Evolutionary conservation across 192 early-diverging fungal species (phyloP).

Genomic region (Coemansia sp.): DNA sequence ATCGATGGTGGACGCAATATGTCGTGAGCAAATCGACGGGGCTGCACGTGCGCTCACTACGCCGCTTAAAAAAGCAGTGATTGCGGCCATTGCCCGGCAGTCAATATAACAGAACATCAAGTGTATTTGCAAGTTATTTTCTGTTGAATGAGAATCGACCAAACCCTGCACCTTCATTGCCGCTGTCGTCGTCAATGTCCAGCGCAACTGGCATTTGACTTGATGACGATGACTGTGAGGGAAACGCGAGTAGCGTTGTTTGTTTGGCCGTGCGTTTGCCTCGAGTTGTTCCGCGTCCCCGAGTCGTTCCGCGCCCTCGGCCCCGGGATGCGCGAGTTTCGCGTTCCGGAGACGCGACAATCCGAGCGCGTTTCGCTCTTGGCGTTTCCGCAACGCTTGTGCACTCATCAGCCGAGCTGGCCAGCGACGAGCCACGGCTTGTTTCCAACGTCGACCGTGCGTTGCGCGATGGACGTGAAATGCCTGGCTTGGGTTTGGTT

Average conservation of each 20-base stretch:
- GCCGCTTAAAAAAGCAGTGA: conserved; percentile 35
- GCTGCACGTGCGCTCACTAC: conserved; percentile 23
- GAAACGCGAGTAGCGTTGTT: not conserved
- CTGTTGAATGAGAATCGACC: conserved; percentile 33
- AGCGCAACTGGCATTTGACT: conserved; percentile 28
- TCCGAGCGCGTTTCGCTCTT: not conserved
- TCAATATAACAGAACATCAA: too few species aligned
- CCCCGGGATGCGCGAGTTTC: conserved; percentile 6
- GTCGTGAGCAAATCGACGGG: conserved; percentile 22
- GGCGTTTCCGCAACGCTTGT: not conserved
- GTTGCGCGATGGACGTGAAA: conserved; percentile 42
- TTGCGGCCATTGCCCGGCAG: conserved; percentile 5
- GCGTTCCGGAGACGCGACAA: conserved; percentile 3
- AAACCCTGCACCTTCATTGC: conserved; percentile 6
- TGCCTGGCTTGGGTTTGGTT: not conserved
- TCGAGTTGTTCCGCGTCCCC: conserved; percentile 4
- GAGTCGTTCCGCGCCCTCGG: conserved; percentile 9
- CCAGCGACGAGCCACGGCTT: not conserved
- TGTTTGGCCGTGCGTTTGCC: not conserved
- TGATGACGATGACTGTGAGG: conserved; percentile 18
- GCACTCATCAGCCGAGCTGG: conserved; percentile 4
- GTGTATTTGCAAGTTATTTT: not conserved
- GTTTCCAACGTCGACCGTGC: conserved; percentile 28
- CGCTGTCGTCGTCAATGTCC: conserved; percentile 14
- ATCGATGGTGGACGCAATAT: conserved; percentile 2